Evolutionary conservation across 108 stramenopile species (phyloP), one percentile per base, ranked within the genome.

Genomic region (Skeletonema grethae): DNA sequence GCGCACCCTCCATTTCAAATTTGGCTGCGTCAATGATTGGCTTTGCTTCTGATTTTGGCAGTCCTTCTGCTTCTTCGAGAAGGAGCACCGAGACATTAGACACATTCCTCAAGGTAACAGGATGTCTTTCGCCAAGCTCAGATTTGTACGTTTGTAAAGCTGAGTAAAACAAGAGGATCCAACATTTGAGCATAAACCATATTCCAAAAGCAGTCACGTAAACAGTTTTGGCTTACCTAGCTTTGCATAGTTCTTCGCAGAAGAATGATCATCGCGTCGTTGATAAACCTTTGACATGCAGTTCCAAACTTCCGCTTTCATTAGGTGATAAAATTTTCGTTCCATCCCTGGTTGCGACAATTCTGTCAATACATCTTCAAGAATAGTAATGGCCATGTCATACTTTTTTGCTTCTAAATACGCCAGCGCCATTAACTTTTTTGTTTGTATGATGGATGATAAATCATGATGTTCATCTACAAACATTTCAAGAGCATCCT

Each of bases 21-120:
- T 79, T 79, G 41, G 78, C 78, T 50, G 70, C 78, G 62, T 79
- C 78, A 29, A 79, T 79, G 38, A 72, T 63, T n/a, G 66, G n/a
- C 25, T 79, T 79, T 6, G 71, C 32, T 70, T 79, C 46, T 25
- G 25, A 24, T 48, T 67, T 63, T 16, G 57, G 53, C 22, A 79
- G 61, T 8, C 39, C 31, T 68, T 79, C 78, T 46, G 78, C 71
- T 79, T 72, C 78, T 34, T 79, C 70, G 61, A 79, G 57, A 35
- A 79, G 78, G 15, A 79, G 50, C 31, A 79, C 66, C 36, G 71
- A 60, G 7, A 79, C 66, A 57, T 79, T 79, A 38, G 78, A 79
- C 7, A 66, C 66, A 41, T 72, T 66, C 34, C 78, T 53, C 10
- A 79, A 50, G n/a, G 78, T 72, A 9, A 63, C 31, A 50, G 78